These are phyloP conservation scores for Fusarium acutatum DNA, from an alignment of 2,329 filamentous ascomycete species.

Conservation along the genomic window DNA sequence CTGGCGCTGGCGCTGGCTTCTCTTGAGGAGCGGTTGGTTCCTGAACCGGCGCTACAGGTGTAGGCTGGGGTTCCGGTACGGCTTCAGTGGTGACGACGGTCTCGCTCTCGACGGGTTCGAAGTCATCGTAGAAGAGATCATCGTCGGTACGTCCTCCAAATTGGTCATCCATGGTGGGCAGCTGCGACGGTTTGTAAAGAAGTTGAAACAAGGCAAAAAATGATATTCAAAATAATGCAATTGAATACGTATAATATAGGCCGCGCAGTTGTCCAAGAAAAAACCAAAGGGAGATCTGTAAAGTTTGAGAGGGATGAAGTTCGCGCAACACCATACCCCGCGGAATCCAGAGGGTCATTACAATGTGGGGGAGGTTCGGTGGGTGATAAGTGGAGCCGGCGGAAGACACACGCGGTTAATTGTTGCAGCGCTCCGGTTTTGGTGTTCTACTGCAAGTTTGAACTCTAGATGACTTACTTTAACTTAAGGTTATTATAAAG, in stretches of 20 bases:
- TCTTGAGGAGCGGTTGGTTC: slow-evolving; percentile 6
- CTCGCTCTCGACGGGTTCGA: slow-evolving; percentile 61
- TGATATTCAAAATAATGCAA: not conserved
- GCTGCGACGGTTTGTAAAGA: not conserved
- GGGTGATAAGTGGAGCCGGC: slow-evolving; percentile 1
- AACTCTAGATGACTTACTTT: not conserved
- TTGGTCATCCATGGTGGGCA: slow-evolving; percentile 63
- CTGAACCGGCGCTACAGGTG: not conserved
- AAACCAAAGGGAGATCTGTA: not conserved
- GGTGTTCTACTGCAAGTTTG: not conserved
- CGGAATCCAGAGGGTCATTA: slow-evolving; percentile 7
- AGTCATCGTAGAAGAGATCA: slow-evolving; percentile 70
- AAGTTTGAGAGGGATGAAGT: not conserved
- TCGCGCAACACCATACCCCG: slow-evolving; percentile 31
- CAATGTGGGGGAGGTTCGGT: slow-evolving; percentile 3
- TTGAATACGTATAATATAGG: not conserved
- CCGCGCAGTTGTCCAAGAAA: not conserved
- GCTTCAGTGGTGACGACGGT: slow-evolving; percentile 40
- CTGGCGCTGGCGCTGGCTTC: slow-evolving; percentile 11
- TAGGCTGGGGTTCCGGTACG: slow-evolving; percentile 8
- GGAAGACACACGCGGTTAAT: not conserved
- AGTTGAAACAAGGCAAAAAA: not conserved
- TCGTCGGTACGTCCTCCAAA: slow-evolving; percentile 69
- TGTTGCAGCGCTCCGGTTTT: not conserved
- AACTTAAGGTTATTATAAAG: not conserved